Evolutionary conservation across 2,329 filamentous ascomycete species (phyloP).

Genomic region (Penicillium psychrosexuale): DNA sequence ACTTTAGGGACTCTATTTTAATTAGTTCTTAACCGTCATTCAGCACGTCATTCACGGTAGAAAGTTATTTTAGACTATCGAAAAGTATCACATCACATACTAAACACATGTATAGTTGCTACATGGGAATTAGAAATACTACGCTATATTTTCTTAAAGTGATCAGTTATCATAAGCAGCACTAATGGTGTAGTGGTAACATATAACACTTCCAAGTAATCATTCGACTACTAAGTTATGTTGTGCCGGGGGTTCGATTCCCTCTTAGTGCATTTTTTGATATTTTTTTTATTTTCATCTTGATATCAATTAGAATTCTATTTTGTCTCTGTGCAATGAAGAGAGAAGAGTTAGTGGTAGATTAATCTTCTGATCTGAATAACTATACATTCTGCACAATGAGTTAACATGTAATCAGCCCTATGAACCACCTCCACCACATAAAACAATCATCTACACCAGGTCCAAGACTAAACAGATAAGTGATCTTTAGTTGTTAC

Average conservation of each 20-base stretch:
- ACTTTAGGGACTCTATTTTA: too few relatives aligned
- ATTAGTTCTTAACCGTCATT: too few relatives aligned
- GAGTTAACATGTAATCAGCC: too few relatives aligned
- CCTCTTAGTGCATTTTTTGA: conserved; percentile 4
- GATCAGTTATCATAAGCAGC: not conserved
- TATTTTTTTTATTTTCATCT: not conserved
- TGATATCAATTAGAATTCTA: too few relatives aligned
- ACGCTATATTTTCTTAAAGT: rapidly evolving
- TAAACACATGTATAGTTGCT: not conserved
- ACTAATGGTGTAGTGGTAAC: conserved; percentile 10
- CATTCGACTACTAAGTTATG: not conserved
- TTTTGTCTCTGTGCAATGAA: too few relatives aligned
- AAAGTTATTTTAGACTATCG: not conserved
- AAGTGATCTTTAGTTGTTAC: not conserved
- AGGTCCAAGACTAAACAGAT: not conserved
- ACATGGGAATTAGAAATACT: too few relatives aligned
- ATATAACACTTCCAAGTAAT: conserved; percentile 6
- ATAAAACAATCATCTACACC: not conserved
- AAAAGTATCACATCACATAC: not conserved
- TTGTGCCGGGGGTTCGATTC: conserved; percentile 9
- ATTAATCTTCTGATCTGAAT: too few relatives aligned
- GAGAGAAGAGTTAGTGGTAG: too few relatives aligned
- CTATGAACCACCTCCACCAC: too few relatives aligned
- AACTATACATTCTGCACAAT: too few relatives aligned
- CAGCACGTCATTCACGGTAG: not conserved